A percentile compares a stretch with the other conserved stretches of the same genome.
Evolutionary conservation across 2,329 filamentous ascomycete species (phyloP).

Genomic region (Neonectria magnoliae): DNA sequence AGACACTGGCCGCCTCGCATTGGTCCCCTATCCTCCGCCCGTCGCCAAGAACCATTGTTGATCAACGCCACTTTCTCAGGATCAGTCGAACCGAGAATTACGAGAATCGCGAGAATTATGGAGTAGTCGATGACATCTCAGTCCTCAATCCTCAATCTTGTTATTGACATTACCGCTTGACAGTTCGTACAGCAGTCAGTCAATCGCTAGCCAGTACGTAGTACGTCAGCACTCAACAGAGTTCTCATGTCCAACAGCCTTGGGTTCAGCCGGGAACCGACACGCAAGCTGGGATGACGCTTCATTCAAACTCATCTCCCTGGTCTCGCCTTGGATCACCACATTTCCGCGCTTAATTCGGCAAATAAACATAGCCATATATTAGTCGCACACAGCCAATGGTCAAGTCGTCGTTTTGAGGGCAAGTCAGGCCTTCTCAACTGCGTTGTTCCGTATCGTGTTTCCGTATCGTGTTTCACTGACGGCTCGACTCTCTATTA

Average conservation of each 20-base stretch:
- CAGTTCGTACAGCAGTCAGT: neutral
- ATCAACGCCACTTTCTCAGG: slow-evolving; percentile 4
- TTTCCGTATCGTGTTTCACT: no score
- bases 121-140: neutral
- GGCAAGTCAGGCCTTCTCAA: neutral
- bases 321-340: neutral
- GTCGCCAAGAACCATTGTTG: slow-evolving; percentile 8
- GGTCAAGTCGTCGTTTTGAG: neutral
- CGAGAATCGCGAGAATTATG: no score
- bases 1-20: slow-evolving; percentile 9
- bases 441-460: no score
- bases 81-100: neutral
- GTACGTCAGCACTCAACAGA: slow-evolving; percentile 14
- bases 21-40: neutral
- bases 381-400: neutral
- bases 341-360: neutral
- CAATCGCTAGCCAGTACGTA: neutral
- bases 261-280: slow-evolving; percentile 15
- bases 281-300: slow-evolving; percentile 10
- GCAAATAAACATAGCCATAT: neutral
- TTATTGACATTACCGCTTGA: neutral
- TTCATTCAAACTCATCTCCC: slow-evolving; percentile 7
- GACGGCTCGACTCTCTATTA: neutral
- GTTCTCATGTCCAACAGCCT: neutral
- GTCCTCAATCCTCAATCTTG: neutral